These are phyloP conservation scores for Friedmanniomyces endolithicus DNA, from an alignment of 495 filamentous ascomycete species.

Conservation along the genomic window DNA sequence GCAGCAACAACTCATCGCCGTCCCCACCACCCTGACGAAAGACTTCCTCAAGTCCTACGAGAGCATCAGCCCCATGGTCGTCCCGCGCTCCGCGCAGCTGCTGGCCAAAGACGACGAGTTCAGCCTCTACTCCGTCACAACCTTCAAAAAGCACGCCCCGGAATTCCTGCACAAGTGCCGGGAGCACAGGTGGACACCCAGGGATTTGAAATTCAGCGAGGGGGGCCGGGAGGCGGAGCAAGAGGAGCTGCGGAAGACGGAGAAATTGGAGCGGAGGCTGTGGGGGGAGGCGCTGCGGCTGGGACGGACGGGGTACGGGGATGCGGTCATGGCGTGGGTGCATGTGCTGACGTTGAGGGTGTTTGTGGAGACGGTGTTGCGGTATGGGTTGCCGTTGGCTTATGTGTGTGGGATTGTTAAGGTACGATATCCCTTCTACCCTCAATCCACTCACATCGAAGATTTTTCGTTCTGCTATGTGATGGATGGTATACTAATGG, in stretches of 20 bases:
- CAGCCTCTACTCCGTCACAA: slow-evolving; percentile 72
- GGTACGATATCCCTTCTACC: slow-evolving; percentile 46
- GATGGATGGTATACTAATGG: slow-evolving; percentile 1
- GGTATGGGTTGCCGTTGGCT: slow-evolving; percentile 81
- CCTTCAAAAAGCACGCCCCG: slow-evolving; percentile 76
- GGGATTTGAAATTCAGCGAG: slow-evolving; percentile 86
- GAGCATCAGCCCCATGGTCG: slow-evolving; percentile 69
- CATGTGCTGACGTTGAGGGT: slow-evolving; percentile 84
- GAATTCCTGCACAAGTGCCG: slow-evolving; percentile 84
- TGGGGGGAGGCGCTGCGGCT: slow-evolving; percentile 84
- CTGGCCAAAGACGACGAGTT: slow-evolving; percentile 79
- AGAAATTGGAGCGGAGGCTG: slow-evolving; percentile 68
- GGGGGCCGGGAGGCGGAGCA: slow-evolving; percentile 79
- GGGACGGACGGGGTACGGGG: slow-evolving; percentile 78
- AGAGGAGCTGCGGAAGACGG: slow-evolving; percentile 66
- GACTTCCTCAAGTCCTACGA: slow-evolving; percentile 87
- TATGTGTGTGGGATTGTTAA: slow-evolving; percentile 73
- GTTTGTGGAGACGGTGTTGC: slow-evolving; percentile 91
- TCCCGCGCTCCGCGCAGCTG: slow-evolving; percentile 70
- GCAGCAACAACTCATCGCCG: slow-evolving; percentile 83
- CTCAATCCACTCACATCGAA: not conserved
- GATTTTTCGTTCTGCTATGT: too few species aligned
- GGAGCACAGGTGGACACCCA: slow-evolving; percentile 83
- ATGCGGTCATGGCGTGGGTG: slow-evolving; percentile 87
- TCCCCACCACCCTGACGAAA: slow-evolving; percentile 63